phyloP scores from a whole-genome alignment of 495 filamentous ascomycete genomes.

The Lindgomyces ingoldianus region DNA sequence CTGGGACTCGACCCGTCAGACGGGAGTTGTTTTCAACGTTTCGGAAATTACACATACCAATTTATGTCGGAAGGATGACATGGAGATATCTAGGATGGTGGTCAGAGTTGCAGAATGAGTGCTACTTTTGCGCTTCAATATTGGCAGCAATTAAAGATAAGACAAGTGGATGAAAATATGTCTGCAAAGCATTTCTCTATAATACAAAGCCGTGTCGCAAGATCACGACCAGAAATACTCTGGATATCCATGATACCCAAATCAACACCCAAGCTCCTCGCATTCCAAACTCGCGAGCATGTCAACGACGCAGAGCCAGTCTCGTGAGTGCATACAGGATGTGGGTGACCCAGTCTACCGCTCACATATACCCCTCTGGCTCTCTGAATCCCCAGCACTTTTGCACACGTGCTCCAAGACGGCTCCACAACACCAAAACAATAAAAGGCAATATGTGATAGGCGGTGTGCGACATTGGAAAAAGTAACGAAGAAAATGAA shows the following conservation, averaged over 20 bases:
- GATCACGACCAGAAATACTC: background rate
- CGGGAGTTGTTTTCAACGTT: background rate
- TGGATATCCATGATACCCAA: background rate
- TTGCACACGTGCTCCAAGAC: background rate
- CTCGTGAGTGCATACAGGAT: background rate
- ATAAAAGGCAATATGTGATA: background rate
- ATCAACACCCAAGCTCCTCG: background rate
- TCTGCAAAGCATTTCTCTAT: background rate
- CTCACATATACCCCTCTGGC: background rate
- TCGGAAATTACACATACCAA: background rate
- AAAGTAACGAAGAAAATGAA: constrained; percentile 1
- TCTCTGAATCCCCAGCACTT: background rate
- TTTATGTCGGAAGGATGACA: background rate
- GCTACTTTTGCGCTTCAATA: no score
- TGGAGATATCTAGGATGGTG: no score
- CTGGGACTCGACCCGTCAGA: no score
- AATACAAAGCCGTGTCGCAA: background rate
- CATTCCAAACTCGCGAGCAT: background rate
- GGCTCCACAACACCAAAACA: background rate
- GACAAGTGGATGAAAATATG: background rate
- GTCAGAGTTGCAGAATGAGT: no score
- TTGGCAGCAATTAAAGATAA: background rate
- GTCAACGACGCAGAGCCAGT: no score
- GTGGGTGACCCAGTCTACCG: background rate
- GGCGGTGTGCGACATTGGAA: background rate